Conservation (phyloP, 768 basidiomycete genomes). For the Mycena alexandri region DNA sequence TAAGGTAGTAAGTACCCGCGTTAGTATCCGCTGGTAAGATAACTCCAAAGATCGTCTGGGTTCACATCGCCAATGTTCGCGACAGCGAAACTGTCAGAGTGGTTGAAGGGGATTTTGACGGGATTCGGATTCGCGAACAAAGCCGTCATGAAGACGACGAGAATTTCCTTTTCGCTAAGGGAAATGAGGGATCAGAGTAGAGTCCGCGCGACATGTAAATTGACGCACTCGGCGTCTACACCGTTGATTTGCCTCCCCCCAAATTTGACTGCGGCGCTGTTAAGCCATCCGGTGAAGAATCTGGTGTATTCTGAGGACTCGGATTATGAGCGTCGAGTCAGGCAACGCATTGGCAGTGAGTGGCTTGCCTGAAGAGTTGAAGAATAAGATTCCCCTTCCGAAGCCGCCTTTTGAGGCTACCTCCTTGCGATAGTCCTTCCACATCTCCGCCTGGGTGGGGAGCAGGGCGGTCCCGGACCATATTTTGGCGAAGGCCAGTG, state of each 20-base stretch:
- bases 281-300: constrained; percentile 37
- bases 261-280: constrained; percentile 32
- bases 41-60: not conserved
- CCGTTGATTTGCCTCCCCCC: constrained; percentile 34
- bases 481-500: constrained; percentile 36
- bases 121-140: constrained; percentile 29
- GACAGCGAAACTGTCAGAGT: not conserved
- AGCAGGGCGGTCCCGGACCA: constrained; percentile 38
- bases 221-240: constrained; percentile 3
- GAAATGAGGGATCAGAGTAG: not conserved
- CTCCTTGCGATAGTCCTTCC: constrained; percentile 33
- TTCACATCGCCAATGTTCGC: not conserved
- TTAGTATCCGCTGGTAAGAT: constrained; percentile 28
- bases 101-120: constrained; percentile 10
- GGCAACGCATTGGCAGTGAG: too few relatives aligned
- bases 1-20: too few relatives aligned
- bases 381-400: too few relatives aligned
- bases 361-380: not conserved
- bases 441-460: constrained; percentile 35
- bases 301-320: constrained; percentile 12
- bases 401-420: constrained; percentile 18
- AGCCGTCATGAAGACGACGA: not conserved
- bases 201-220: not conserved
- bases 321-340: not conserved
- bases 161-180: not conserved